Percentiles rank a stretch among this genome's conserved stretches.
Evolutionary conservation across 805 yeast species (phyloP).

Genomic region (Pichia kluyveri): DNA sequence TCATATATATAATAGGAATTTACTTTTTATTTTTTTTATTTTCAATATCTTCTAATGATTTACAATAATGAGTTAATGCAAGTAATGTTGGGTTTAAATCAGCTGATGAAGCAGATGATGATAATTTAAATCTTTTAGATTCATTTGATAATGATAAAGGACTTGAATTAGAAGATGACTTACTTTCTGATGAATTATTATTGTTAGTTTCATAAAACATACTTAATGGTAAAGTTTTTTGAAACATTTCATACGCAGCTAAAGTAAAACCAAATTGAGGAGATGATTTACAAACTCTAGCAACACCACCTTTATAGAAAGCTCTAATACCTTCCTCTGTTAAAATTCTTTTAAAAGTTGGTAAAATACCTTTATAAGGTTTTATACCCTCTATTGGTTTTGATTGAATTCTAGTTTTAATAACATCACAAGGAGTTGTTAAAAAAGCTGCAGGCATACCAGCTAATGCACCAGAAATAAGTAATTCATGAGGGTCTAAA

Average conservation of each 20-base stretch:
- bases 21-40: neutral
- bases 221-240: constrained; percentile 64
- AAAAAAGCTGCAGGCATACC: constrained; percentile 97
- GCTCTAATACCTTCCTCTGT: constrained; percentile 80
- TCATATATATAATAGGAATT: neutral
- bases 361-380: constrained; percentile 64
- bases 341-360: constrained; percentile 66
- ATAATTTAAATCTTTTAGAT: constrained; percentile 23
- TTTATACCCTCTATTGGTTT: constrained; percentile 72
- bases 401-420: constrained; percentile 88
- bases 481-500: constrained; percentile 74
- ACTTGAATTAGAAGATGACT: constrained; percentile 3
- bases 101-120: constrained; percentile 17
- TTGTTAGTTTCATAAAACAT: constrained; percentile 17
- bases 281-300: constrained; percentile 88
- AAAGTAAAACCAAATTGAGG: constrained; percentile 97
- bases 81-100: constrained; percentile 22
- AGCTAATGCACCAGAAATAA: constrained; percentile 85
- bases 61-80: constrained; percentile 10
- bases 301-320: constrained; percentile 93
- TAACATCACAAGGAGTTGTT: constrained; percentile 95
- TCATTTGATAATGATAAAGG: constrained; percentile 16
- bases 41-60: constrained; percentile 4
- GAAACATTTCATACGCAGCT: constrained; percentile 93
- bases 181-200: constrained; percentile 13